A percentile compares a stretch with the other conserved stretches of the same genome.
Evolutionary conservation across 2,329 filamentous ascomycete genomes (phyloP).

Genomic region (Alternaria longipes): DNA sequence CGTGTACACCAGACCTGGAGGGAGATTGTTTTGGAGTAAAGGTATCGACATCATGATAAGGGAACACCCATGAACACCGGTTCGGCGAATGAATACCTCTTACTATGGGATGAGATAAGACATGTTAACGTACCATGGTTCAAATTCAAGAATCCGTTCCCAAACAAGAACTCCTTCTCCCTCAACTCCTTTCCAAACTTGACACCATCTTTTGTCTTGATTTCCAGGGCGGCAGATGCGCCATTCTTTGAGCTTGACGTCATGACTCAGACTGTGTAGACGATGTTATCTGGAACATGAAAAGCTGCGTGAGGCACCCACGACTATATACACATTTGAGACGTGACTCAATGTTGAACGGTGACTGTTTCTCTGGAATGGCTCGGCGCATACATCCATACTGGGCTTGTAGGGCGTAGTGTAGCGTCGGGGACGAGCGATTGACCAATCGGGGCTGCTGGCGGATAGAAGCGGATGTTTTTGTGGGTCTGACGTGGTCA

Average conservation of each 20-base stretch:
- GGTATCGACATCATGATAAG: background rate
- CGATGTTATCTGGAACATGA: background rate
- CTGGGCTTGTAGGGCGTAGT: conserved; percentile 9
- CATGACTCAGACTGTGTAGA: conserved; percentile 21
- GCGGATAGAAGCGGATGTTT: conserved; percentile 3
- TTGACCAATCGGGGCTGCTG: conserved; percentile 12
- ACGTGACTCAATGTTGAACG: conserved; percentile 7
- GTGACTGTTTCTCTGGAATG: background rate
- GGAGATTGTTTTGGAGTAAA: background rate
- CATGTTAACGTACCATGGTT: conserved; percentile 72
- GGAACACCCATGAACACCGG: background rate
- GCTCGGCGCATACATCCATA: background rate
- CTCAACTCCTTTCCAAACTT: conserved; percentile 64
- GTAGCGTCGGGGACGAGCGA: background rate
- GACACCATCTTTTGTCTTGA: conserved; percentile 31
- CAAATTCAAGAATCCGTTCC: conserved; percentile 73
- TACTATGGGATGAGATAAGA: background rate
- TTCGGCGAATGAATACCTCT: background rate
- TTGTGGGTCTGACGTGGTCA: background rate
- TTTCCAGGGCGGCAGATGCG: conserved; percentile 16
- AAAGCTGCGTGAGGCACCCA: background rate
- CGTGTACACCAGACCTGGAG: background rate
- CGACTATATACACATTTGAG: conserved; percentile 1
- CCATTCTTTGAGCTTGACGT: conserved; percentile 13
- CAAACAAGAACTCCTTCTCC: conserved; percentile 72